Percentiles rank a stretch among this genome's conserved stretches.
These are phyloP conservation scores for Starmerella riodocensis DNA, from an alignment of 805 yeast species.

Conservation along the genomic window DNA sequence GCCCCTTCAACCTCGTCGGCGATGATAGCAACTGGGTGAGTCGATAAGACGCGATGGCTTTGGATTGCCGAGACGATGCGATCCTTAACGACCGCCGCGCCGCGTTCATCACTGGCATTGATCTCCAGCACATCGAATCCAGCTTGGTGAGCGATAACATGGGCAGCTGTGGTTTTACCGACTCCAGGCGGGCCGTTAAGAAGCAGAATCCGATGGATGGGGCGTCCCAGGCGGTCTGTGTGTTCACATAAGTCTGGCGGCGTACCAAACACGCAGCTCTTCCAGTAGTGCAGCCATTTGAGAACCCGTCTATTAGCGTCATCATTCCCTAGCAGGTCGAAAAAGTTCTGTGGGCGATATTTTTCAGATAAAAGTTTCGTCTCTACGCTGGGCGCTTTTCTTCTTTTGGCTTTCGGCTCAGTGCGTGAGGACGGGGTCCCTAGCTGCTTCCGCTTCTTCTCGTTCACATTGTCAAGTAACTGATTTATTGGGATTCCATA, in stretches of 20 bases:
- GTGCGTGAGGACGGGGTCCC: not conserved
- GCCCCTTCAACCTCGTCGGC: slow-evolving; percentile 87
- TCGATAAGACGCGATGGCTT: slow-evolving; percentile 33
- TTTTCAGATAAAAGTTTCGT: slow-evolving; percentile 42
- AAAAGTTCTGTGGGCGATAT: slow-evolving; percentile 50
- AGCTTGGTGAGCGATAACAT: slow-evolving; percentile 65
- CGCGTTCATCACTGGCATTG: slow-evolving; percentile 73
- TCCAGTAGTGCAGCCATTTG: slow-evolving; percentile 59
- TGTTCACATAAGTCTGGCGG: slow-evolving; percentile 8
- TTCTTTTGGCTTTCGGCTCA: not conserved
- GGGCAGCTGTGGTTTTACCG: slow-evolving; percentile 85
- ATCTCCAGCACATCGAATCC: slow-evolving; percentile 73
- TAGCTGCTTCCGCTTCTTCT: not conserved
- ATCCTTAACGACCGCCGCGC: slow-evolving; percentile 31
- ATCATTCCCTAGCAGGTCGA: slow-evolving; percentile 61
- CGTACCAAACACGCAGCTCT: slow-evolving; percentile 11
- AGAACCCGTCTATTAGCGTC: slow-evolving; percentile 44
- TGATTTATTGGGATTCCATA: slow-evolving; percentile 20
- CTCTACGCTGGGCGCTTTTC: slow-evolving; percentile 1
- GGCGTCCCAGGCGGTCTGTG: slow-evolving; percentile 40
- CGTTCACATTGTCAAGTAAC: not conserved
- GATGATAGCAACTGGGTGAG: slow-evolving; percentile 66
- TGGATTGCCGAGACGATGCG: slow-evolving; percentile 42
- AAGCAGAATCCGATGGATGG: slow-evolving; percentile 44
- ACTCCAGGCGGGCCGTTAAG: slow-evolving; percentile 89